These are phyloP conservation scores for Gossypium ekmanianum DNA, from an alignment of 345 rosid genomes.

Conservation along the genomic window DNA sequence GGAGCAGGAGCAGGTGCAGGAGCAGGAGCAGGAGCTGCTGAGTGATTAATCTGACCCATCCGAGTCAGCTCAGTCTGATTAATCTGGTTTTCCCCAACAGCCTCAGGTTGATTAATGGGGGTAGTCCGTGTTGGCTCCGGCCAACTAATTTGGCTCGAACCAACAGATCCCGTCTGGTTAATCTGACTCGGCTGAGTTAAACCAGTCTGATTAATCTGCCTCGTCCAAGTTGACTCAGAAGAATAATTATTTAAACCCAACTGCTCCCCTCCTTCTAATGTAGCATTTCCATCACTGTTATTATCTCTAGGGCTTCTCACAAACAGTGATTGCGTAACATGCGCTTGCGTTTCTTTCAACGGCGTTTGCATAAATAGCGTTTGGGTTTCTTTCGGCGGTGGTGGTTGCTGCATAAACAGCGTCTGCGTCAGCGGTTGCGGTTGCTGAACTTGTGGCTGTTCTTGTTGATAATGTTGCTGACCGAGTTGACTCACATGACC, in stretches of 20 bases:
- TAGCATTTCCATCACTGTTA: neutral
- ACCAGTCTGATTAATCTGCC: conserved; percentile 1
- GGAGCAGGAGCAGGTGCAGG: conserved; percentile 11
- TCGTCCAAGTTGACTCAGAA: conserved; percentile 19
- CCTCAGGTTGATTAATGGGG: neutral
- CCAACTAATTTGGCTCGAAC: neutral
- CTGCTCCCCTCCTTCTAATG: conserved; percentile 17
- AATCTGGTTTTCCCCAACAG: neutral
- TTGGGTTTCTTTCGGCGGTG: conserved; percentile 11
- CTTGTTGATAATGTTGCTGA: neutral
- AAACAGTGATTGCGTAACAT: neutral
- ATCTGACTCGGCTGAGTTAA: conserved; percentile 13
- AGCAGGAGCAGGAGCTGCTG: conserved; percentile 17
- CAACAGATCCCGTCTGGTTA: conserved; percentile 5
- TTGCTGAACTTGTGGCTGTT: conserved; percentile 14
- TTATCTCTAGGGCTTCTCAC: conserved; percentile 16
- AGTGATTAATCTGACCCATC: neutral
- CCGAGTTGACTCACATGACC: conserved; percentile 40
- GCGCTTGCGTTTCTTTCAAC: neutral
- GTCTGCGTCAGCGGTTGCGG: conserved; percentile 17
- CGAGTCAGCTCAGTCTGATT: neutral
- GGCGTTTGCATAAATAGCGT: neutral
- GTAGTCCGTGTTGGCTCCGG: neutral
- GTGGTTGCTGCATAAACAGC: conserved; percentile 17
- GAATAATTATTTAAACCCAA: conserved; percentile 25